phyloP scores from a whole-genome alignment of 495 filamentous ascomycete genomes.

The Penicillium simplicissimum region DNA sequence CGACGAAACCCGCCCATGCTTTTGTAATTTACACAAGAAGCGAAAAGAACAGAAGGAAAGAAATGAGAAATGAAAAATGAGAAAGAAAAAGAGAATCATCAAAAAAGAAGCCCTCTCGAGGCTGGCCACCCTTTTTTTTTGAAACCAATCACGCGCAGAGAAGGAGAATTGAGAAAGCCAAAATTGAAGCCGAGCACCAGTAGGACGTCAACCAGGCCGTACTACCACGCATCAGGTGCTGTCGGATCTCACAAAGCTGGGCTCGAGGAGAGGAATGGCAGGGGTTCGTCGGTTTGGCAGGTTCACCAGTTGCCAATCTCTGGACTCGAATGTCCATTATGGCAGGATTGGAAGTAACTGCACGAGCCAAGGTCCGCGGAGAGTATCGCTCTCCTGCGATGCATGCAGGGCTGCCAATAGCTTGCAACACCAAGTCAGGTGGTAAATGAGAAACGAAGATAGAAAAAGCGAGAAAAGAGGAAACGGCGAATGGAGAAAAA shows the following conservation, averaged over 20 bases:
- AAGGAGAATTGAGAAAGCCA: constrained; percentile 11
- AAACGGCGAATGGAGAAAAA: constrained; percentile 1
- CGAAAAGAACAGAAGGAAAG: background rate
- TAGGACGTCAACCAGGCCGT: background rate
- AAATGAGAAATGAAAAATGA: constrained; percentile 6
- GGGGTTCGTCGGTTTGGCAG: background rate
- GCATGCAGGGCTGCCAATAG: background rate
- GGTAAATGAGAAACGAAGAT: background rate
- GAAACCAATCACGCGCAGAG: constrained; percentile 19
- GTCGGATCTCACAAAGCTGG: constrained; percentile 5
- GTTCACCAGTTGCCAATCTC: background rate
- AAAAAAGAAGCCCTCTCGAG: constrained; percentile 13
- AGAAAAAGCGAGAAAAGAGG: background rate
- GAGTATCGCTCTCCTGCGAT: background rate
- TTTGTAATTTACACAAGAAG: constrained; percentile 47
- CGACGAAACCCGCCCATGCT: constrained; percentile 42
- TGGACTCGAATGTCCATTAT: background rate
- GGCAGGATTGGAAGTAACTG: background rate
- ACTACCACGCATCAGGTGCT: constrained; percentile 5
- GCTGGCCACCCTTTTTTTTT: constrained; percentile 19
- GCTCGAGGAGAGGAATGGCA: background rate
- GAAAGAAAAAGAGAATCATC: background rate
- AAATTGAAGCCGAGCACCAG: constrained; percentile 1
- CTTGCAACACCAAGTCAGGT: background rate
- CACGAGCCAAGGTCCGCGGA: background rate